Percentiles rank a stretch among this genome's conserved stretches.
These are phyloP conservation scores for Vigna angularis DNA, from an alignment of 306 rosid genomes.

Conservation along the genomic window DNA sequence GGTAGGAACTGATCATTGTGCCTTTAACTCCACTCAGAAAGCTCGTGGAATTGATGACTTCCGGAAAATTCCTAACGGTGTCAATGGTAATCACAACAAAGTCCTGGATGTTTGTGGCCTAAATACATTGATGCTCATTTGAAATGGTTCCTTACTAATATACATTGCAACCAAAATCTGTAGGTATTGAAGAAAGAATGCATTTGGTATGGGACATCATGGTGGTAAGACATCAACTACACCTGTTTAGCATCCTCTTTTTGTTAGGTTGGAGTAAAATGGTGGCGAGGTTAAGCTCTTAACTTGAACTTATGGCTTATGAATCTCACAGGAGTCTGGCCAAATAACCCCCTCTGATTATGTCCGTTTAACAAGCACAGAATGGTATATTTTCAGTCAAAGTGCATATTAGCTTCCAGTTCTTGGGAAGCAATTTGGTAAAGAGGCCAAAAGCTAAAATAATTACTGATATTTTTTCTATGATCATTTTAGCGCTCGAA, in stretches of 20 bases:
- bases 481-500: slow-evolving; percentile 71
- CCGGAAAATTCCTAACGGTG: slow-evolving; percentile 91
- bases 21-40: slow-evolving; percentile 85
- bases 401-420: slow-evolving; percentile 12
- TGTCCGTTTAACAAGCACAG: slow-evolving; percentile 85
- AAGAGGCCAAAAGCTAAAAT: slow-evolving; percentile 23
- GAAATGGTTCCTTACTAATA: slow-evolving; percentile 35
- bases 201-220: slow-evolving; percentile 90
- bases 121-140: slow-evolving; percentile 35
- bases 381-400: slow-evolving; percentile 62
- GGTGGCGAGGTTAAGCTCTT: slow-evolving; percentile 33
- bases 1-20: slow-evolving; percentile 93
- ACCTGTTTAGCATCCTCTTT: slow-evolving; percentile 28
- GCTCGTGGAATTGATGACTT: slow-evolving; percentile 88
- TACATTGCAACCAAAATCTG: slow-evolving; percentile 40
- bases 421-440: slow-evolving; percentile 15
- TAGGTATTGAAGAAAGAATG: slow-evolving; percentile 97
- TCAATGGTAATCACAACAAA: slow-evolving; percentile 70
- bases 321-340: slow-evolving; percentile 80
- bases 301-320: slow-evolving; percentile 21
- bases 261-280: slow-evolving; percentile 13
- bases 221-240: slow-evolving; percentile 73
- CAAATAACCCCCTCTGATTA: slow-evolving; percentile 84
- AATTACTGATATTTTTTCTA: slow-evolving; percentile 28
- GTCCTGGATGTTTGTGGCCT: slow-evolving; percentile 20